Percentiles rank a stretch among this genome's conserved stretches.
Conservation (phyloP, 75 land plant species). For the Adiantum capillusveneris region DNA sequence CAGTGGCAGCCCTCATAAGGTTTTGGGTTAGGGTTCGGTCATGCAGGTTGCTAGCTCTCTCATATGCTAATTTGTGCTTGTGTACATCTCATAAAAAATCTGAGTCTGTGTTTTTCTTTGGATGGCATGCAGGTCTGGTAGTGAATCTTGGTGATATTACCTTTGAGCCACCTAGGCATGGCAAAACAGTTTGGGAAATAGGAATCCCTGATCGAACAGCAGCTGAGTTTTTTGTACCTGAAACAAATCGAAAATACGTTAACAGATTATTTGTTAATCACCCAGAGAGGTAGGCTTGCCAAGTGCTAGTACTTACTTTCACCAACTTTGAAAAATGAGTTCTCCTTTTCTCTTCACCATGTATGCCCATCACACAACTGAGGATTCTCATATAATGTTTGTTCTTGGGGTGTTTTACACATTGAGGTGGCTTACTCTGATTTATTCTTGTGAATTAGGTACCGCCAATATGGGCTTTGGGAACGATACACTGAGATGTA, state of each 20-base stretch:
- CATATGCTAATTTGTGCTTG: no score
- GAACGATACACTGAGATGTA: constrained; percentile 64
- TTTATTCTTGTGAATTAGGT: no score
- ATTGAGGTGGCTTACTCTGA: no score
- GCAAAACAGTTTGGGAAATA: constrained; percentile 80
- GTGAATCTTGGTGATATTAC: constrained; percentile 37
- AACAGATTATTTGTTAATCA: constrained; percentile 45
- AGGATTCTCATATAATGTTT: no score
- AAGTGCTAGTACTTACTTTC: no score
- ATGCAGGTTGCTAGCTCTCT: no score
- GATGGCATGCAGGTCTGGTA: constrained; percentile 20
- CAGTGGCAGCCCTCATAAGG: no score
- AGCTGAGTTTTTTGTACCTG: constrained; percentile 63
- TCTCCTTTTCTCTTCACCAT: constrained; percentile 4
- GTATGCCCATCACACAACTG: neutral
- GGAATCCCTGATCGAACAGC: constrained; percentile 75
- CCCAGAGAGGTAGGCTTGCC: constrained; percentile 25
- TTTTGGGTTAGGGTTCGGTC: no score
- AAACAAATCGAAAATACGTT: constrained; percentile 38
- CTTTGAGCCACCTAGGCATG: constrained; percentile 66
- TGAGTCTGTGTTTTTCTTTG: neutral
- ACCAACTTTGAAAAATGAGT: no score
- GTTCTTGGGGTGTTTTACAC: no score
- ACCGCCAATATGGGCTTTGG: constrained; percentile 67
- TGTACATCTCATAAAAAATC: no score